These are phyloP conservation scores for Colletotrichum sp. DNA, from an alignment of 2,329 filamentous ascomycete genomes.

Conservation along the genomic window DNA sequence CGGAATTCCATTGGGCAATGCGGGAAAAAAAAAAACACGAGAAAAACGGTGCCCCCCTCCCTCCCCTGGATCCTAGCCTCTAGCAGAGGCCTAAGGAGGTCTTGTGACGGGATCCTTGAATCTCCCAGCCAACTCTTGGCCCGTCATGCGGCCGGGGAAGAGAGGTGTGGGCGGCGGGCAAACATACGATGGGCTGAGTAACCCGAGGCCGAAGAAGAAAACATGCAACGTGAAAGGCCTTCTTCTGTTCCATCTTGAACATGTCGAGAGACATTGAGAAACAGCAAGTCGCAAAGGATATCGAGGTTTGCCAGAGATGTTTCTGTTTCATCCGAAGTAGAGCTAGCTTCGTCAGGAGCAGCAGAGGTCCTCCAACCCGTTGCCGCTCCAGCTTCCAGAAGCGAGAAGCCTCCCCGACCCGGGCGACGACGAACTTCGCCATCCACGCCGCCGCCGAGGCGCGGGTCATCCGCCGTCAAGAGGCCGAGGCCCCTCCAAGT, in stretches of 20 bases:
- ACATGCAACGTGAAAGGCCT: neutral
- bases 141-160: neutral
- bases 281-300: neutral
- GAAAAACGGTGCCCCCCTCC: neutral
- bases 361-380: neutral
- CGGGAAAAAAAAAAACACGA: neutral
- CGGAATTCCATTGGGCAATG: slow-evolving; percentile 6
- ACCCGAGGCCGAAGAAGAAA: neutral
- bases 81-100: neutral
- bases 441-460: neutral
- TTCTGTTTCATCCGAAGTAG: neutral
- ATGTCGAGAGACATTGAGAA: neutral
- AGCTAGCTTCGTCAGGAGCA: neutral
- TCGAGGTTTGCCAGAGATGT: neutral
- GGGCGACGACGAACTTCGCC: neutral
- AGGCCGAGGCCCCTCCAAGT: neutral
- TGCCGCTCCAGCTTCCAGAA: neutral
- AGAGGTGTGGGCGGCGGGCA: neutral
- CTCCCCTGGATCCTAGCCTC: neutral
- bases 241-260: neutral
- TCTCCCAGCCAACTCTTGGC: slow-evolving; percentile 2
- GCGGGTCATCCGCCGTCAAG: neutral
- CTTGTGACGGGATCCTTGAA: neutral
- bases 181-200: slow-evolving; percentile 1
- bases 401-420: neutral